Evolutionary conservation across 2,329 filamentous ascomycete genomes (phyloP).

Genomic region (Teratosphaeriaceae sp.): DNA sequence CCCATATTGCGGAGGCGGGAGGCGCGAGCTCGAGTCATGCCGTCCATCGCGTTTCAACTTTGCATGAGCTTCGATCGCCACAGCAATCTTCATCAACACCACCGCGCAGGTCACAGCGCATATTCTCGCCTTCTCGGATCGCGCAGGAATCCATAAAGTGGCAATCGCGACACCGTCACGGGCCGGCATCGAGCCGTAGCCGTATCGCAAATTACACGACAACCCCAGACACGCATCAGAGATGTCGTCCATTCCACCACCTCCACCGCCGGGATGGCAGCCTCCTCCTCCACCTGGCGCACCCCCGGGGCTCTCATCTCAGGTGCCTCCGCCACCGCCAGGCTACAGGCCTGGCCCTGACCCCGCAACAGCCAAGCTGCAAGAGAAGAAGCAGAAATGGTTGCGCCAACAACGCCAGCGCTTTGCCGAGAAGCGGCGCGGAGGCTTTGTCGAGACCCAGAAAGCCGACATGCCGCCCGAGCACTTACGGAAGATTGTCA

Average conservation of each 20-base stretch:
- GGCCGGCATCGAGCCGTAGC: constrained; percentile 18
- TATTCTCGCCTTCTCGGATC: not conserved
- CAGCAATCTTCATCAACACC: not conserved
- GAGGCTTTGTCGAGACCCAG: constrained; percentile 93
- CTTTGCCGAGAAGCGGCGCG: constrained; percentile 95
- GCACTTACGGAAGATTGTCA: constrained; percentile 96
- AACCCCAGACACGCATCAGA: constrained; percentile 2
- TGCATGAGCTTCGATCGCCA: not conserved
- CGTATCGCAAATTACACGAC: constrained; percentile 1
- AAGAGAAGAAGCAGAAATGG: constrained; percentile 99
- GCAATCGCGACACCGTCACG: not conserved
- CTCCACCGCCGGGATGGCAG: constrained; percentile 62
- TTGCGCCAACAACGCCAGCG: constrained; percentile 81
- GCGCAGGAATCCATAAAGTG: no score
- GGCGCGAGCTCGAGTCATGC: not conserved
- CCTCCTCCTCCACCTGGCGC: constrained; percentile 39
- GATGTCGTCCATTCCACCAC: constrained; percentile 58
- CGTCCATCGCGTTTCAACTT: not conserved
- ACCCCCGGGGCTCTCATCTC: constrained; percentile 46
- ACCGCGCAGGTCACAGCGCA: constrained; percentile 28
- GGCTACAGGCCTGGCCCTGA: constrained; percentile 76
- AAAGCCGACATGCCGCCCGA: constrained; percentile 99
- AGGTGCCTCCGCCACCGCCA: constrained; percentile 68
- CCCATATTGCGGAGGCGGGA: not conserved
- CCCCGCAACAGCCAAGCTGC: constrained; percentile 85